Percentiles rank a stretch among this genome's conserved stretches.
Evolutionary conservation across 2,329 filamentous ascomycete species (phyloP).

Genomic region (Cladophialophora yegresii): DNA sequence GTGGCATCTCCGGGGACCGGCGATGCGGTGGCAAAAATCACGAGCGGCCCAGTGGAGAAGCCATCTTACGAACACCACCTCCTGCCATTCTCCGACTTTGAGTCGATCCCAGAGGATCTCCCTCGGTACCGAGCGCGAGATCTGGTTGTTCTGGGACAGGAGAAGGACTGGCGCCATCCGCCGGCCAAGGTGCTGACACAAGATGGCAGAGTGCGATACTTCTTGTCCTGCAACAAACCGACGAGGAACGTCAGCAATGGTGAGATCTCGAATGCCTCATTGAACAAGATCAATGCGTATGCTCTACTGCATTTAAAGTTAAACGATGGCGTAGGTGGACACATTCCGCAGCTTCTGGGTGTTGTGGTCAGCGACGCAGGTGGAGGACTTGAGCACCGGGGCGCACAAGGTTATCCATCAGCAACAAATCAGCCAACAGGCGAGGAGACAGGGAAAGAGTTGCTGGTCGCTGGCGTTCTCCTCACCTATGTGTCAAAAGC

Average conservation of each 20-base stretch:
- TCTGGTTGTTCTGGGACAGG: slow-evolving; percentile 11
- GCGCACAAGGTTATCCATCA: neutral
- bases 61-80: slow-evolving; percentile 19
- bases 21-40: slow-evolving; percentile 14
- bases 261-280: slow-evolving; percentile 10
- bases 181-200: slow-evolving; percentile 12
- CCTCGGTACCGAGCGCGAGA: slow-evolving; percentile 5
- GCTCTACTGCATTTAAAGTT: slow-evolving; percentile 1
- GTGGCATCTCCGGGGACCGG: neutral
- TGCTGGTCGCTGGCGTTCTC: slow-evolving; percentile 14
- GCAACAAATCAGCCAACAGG: neutral
- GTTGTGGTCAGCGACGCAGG: slow-evolving; percentile 14
- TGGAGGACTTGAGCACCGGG: neutral
- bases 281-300: slow-evolving; percentile 18
- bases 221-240: slow-evolving; percentile 8
- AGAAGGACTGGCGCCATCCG: slow-evolving; percentile 16
- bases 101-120: neutral
- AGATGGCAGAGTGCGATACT: slow-evolving; percentile 3
- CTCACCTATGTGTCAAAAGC: slow-evolving; percentile 15
- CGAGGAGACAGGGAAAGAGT: neutral
- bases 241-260: slow-evolving; percentile 1
- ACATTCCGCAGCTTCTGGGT: slow-evolving; percentile 15
- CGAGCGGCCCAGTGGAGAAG: slow-evolving; percentile 4
- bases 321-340: neutral
- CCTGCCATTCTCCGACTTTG: slow-evolving; percentile 4